Evolutionary conservation across 345 rosid genomes (phyloP), one percentile per base, ranked within the genome.

Genomic region (Orychophragmus violaceus): DNA sequence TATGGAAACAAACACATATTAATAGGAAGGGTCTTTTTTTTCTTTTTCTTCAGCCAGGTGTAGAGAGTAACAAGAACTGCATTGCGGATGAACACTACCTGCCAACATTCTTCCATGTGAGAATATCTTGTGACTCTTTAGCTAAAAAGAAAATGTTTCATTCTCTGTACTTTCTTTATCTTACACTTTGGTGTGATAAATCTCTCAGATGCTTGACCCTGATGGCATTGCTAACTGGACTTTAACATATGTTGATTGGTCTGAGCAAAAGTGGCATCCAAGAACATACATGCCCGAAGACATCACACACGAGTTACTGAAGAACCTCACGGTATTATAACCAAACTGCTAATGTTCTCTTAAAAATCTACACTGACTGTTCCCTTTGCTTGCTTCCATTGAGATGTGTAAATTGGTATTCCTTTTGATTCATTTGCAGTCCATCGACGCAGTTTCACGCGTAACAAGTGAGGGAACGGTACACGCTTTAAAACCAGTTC

Each of bases 181-280:
- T 59, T 18, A 45, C 10, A 56, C 18, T 5, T 32, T 62, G 48
- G 55, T 17, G 49, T 56, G 37, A 66, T 36, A 54, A 30, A 59
- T 57, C 10, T 66, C 51, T 77, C 80, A 95, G 99, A 79, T 91
- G 84, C 77, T 89, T 67, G 98, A 95, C 82, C 98, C 91, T 57
- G 82, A 70, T 62, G 99, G 99, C 18, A 87, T 91, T 58, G 87
- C 98, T 45, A 95, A 88, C 67, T 87, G 98, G 90, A 84, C 97
- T 0, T 87, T 84, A 28, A 95, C 99, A n/a, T 82, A 89, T 60
- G 99, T 95, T 45, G 99, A 95, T 78, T 95, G 99, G 99, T 91
- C 97, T 14, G 99, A 95, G 79, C 77, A 82, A 75, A 91, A 91
- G 69, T 95, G 98, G 99, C 98, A 95, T 77, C 98, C 99, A 25